Evolutionary conservation across 805 yeast species (phyloP).

Genomic region (Suhomyces canberraensis): DNA sequence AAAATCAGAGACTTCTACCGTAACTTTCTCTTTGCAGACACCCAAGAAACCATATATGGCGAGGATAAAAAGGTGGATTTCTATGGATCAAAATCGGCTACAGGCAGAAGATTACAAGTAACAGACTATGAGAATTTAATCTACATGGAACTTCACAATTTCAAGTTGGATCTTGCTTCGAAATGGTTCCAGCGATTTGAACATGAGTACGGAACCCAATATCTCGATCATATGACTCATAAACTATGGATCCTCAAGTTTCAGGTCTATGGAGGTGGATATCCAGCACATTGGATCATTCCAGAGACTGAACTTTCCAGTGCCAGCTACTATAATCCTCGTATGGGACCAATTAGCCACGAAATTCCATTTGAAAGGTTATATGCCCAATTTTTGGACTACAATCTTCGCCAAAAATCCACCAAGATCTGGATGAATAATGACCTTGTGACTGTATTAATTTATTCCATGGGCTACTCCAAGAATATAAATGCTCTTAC

Average conservation of each 20-base stretch:
- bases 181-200: constrained; percentile 38
- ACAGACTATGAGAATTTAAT: constrained; percentile 40
- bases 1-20: constrained; percentile 24
- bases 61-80: constrained; percentile 13
- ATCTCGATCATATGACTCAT: constrained; percentile 22
- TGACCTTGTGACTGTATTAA: constrained; percentile 24
- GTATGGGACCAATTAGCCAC: constrained; percentile 16
- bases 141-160: constrained; percentile 30
- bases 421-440: constrained; percentile 14
- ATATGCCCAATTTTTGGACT: constrained; percentile 20
- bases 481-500: constrained; percentile 18
- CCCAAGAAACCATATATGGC: constrained; percentile 18
- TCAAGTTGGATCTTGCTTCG: constrained; percentile 38
- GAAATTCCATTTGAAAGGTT: constrained; percentile 20
- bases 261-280: constrained; percentile 31
- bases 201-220: constrained; percentile 15
- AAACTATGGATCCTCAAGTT: constrained; percentile 36
- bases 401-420: constrained; percentile 7
- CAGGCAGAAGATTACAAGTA: constrained; percentile 16
- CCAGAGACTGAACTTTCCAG: constrained; percentile 16
- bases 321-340: constrained; percentile 14
- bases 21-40: constrained; percentile 18
- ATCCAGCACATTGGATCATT: constrained; percentile 30
- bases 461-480: constrained; percentile 33
- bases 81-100: constrained; percentile 11